Percentiles rank a stretch among this genome's conserved stretches.
Evolutionary conservation across 352 stramenopile species (phyloP).

Genomic region (Globisporangium megalacanthum): DNA sequence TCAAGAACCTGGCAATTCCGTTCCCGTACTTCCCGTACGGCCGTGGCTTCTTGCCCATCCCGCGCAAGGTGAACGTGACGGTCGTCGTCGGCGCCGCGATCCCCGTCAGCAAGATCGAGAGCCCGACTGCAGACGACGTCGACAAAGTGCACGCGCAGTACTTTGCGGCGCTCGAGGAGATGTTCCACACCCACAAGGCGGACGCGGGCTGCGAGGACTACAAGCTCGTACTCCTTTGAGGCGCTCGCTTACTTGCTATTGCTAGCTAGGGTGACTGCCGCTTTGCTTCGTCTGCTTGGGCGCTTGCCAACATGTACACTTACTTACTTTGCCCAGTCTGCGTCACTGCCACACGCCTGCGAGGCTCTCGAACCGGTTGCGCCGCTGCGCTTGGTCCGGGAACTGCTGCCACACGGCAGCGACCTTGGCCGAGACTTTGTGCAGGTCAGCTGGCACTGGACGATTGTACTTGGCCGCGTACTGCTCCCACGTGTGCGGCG

Average conservation of each 20-base stretch:
- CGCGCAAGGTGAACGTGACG: conserved; percentile 49
- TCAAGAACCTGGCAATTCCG: conserved; percentile 72
- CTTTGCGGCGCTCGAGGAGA: conserved; percentile 39
- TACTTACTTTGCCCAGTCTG: background rate
- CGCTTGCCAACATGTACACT: background rate
- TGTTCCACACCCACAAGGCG: conserved; percentile 75
- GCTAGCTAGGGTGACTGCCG: background rate
- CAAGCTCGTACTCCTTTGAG: conserved; percentile 58
- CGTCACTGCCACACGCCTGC: conserved; percentile 15
- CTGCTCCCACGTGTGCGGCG: conserved; percentile 54
- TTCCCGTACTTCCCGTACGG: conserved; percentile 80
- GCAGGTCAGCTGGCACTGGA: conserved; percentile 40
- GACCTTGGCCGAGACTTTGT: conserved; percentile 24
- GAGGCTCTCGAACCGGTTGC: conserved; percentile 54
- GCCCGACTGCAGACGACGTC: conserved; percentile 48
- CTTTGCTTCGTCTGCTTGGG: background rate
- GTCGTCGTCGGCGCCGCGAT: conserved; percentile 66
- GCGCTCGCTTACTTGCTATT: background rate
- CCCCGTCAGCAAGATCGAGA: conserved; percentile 34
- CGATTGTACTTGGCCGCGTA: conserved; percentile 58
- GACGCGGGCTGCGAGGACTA: conserved; percentile 69
- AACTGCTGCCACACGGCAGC: conserved; percentile 39
- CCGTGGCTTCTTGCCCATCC: conserved; percentile 56
- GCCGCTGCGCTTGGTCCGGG: conserved; percentile 44
- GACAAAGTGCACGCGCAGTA: conserved; percentile 61